Conservation (phyloP, 768 basidiomycete species). For the Lentinula raphanica region DNA sequence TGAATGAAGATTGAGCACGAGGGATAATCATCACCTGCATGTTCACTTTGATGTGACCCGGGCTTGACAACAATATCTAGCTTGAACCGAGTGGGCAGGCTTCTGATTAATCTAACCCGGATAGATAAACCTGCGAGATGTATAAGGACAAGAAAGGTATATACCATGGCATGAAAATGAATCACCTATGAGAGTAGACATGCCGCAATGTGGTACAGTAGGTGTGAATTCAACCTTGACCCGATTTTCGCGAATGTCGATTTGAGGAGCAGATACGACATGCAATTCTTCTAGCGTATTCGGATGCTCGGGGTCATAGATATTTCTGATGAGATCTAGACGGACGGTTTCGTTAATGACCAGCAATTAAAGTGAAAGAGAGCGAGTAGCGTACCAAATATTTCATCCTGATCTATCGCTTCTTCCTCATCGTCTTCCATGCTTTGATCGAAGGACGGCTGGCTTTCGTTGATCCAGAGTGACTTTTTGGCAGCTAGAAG, state of each 20-base stretch:
- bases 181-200: constrained; percentile 92
- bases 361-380: background rate
- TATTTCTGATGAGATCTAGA: constrained; percentile 86
- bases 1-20: background rate
- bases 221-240: constrained; percentile 92
- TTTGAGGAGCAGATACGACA: constrained; percentile 89
- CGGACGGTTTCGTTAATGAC: constrained; percentile 3
- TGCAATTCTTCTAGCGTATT: constrained; percentile 90
- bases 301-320: constrained; percentile 94
- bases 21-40: constrained; percentile 54
- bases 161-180: constrained; percentile 11
- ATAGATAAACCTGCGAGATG: constrained; percentile 77
- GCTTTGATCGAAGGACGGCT: constrained; percentile 27
- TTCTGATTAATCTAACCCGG: constrained; percentile 82
- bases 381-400: constrained; percentile 61
- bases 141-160: constrained; percentile 5
- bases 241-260: constrained; percentile 52
- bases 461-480: constrained; percentile 56
- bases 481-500: constrained; percentile 38
- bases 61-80: constrained; percentile 90
- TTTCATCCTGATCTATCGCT: constrained; percentile 85
- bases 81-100: constrained; percentile 89
- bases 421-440: constrained; percentile 50
- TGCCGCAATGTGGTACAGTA: constrained; percentile 95
- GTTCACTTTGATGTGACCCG: constrained; percentile 94